phyloP scores from a whole-genome alignment of 352 stramenopile genomes.

The Pythium myriotylum region DNA sequence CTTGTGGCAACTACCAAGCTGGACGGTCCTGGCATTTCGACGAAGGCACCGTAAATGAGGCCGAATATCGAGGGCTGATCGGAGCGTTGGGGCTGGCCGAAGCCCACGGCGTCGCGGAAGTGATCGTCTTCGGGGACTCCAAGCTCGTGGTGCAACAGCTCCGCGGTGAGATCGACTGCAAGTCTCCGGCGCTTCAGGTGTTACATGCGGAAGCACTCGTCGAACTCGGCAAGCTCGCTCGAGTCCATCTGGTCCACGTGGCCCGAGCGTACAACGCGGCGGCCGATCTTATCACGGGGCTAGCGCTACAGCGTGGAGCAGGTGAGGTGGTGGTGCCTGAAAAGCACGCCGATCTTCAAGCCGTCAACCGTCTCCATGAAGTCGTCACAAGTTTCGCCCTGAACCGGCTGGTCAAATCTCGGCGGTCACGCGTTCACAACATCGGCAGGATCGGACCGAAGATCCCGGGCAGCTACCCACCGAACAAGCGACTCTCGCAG shows the following conservation, averaged over 20 bases:
- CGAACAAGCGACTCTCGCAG: no score
- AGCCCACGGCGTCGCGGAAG: not conserved
- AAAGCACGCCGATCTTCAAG: no score
- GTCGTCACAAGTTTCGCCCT: no score
- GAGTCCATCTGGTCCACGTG: constrained; percentile 10
- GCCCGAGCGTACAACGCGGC: constrained; percentile 18
- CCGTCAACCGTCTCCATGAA: no score
- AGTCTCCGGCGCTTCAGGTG: constrained; percentile 9
- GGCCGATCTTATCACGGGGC: constrained; percentile 9
- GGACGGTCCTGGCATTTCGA: constrained; percentile 14
- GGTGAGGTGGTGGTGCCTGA: no score
- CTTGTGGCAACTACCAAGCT: constrained; percentile 11
- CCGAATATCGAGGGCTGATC: constrained; percentile 25
- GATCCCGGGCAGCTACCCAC: no score
- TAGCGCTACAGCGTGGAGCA: no score
- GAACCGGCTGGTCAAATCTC: no score
- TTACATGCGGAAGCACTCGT: constrained; percentile 9
- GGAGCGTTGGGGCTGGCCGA: not conserved
- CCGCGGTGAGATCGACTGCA: constrained; percentile 30
- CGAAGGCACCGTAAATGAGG: constrained; percentile 28
- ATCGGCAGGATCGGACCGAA: no score
- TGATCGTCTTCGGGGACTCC: constrained; percentile 32
- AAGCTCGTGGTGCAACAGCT: constrained; percentile 22
- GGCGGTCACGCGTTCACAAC: no score
- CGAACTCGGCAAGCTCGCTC: constrained; percentile 3